Evolutionary conservation across 1,284 basidiomycete genomes (phyloP), one percentile per base, ranked within the genome.

Genomic region (Trichosporon sp.): DNA sequence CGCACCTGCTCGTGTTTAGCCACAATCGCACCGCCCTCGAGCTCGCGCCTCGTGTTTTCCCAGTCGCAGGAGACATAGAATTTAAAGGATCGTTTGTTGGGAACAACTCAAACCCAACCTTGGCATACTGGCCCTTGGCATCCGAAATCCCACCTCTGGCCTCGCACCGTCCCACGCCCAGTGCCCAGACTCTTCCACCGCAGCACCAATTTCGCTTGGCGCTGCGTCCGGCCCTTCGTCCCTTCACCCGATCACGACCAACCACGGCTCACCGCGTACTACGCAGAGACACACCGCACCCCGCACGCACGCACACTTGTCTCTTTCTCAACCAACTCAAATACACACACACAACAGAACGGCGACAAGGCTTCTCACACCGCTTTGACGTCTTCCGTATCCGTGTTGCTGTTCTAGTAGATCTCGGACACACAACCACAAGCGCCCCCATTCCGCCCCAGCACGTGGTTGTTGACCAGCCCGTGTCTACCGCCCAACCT

Each of bases 171-270:
- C 44, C 44, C 18, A 21, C 44, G 56, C 56, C 56, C 27, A 60
- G 56, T 60, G 56, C 56, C 56, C 56, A 60, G 56, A 60, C 56
- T 60, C 56, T 60, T 60, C 56, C 56, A 60, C 56, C 56, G 56
- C 56, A 60, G 56, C 56, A 60, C 27, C 56, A 60, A 60, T 25
- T 60, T 60, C 56, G 56, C 56, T 60, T 60, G 56, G 56, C 56
- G 56, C 56, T n/a, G 56, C 27, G 15, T 31, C 56, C 27, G 29
- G 18, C 56, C 56, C 29, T 60, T 31, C 29, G 18, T 60, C 56
- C 56, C 56, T 60, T 60, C 56, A 31, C 56, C 21, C 47, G 47
- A 60, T 60, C 56, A 60, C 56, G 56, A 60, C 56, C 56, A 60
- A 60, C 56, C 56, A 60, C 56, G 56, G 56, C 56, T 31, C 56